phyloP scores from a whole-genome alignment of 768 basidiomycete species.

The Strobilomyces confusus region DNA sequence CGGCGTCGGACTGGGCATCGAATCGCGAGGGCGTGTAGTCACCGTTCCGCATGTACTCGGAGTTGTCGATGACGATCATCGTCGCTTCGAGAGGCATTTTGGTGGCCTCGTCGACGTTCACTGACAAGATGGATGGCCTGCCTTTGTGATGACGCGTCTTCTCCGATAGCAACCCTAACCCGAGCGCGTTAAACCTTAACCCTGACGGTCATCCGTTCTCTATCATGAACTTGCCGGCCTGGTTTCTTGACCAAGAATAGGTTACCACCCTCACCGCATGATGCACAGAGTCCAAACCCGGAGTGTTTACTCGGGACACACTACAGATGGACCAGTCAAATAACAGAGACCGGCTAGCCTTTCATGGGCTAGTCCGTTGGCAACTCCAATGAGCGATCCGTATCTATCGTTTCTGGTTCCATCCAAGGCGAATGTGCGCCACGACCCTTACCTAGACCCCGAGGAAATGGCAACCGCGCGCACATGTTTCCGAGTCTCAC shows the following conservation, averaged over 20 bases:
- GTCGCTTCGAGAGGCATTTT: conserved; percentile 97
- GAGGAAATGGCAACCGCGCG: neutral
- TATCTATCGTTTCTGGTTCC: conserved; percentile 1
- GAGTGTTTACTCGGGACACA: neutral
- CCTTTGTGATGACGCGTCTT: conserved; percentile 33
- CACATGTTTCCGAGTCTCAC: neutral
- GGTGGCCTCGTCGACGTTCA: conserved; percentile 12
- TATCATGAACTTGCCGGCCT: no score
- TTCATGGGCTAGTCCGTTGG: neutral
- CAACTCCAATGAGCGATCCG: neutral
- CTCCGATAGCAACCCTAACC: conserved; percentile 20
- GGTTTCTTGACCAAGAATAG: neutral
- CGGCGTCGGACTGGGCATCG: conserved; percentile 88
- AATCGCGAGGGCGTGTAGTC: conserved; percentile 87
- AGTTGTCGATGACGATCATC: conserved; percentile 97
- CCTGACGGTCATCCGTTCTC: no score
- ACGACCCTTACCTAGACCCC: neutral
- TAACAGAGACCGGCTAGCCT: neutral
- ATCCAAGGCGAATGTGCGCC: neutral
- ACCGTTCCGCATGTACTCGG: conserved; percentile 95
- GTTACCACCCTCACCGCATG: no score
- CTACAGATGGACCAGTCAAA: neutral
- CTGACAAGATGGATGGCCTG: conserved; percentile 4
- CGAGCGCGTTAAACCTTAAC: conserved; percentile 9
- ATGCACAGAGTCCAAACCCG: neutral